A percentile compares a stretch with the other conserved stretches of the same genome.
Evolutionary conservation across 257 asterid species (phyloP).

Genomic region (Nicotiana benthamiana): DNA sequence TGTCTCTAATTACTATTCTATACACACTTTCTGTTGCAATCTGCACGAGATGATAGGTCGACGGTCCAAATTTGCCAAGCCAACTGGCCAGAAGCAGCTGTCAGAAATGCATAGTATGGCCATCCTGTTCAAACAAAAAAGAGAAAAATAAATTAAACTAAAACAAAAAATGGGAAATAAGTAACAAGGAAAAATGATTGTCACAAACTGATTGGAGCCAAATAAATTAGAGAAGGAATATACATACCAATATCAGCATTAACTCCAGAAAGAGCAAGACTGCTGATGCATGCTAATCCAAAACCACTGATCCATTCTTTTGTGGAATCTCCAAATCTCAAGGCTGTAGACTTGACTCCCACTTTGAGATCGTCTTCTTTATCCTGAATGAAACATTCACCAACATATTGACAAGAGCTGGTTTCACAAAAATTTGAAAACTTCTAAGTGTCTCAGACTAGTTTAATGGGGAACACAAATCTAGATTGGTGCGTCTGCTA

Average conservation of each 20-base stretch:
- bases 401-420: background rate
- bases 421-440: background rate
- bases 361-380: slow-evolving; percentile 73
- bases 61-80: slow-evolving; percentile 80
- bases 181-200: background rate
- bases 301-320: slow-evolving; percentile 71
- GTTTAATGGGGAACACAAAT: background rate
- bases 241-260: slow-evolving; percentile 60
- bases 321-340: slow-evolving; percentile 76
- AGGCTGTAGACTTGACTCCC: slow-evolving; percentile 90
- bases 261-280: slow-evolving; percentile 70
- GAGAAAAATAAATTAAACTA: background rate
- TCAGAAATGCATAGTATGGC: slow-evolving; percentile 60
- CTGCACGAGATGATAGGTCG: slow-evolving; percentile 61
- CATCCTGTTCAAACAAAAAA: slow-evolving; percentile 36
- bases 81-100: slow-evolving; percentile 60
- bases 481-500: background rate
- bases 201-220: background rate
- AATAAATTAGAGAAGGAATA: background rate
- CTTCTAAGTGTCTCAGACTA: background rate
- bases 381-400: slow-evolving; percentile 40
- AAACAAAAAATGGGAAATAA: background rate
- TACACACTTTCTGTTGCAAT: slow-evolving; percentile 71
- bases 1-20: background rate
- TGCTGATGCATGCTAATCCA: slow-evolving; percentile 66